Evolutionary conservation across 805 yeast species (phyloP).

Genomic region (Yamadazyma olivae): DNA sequence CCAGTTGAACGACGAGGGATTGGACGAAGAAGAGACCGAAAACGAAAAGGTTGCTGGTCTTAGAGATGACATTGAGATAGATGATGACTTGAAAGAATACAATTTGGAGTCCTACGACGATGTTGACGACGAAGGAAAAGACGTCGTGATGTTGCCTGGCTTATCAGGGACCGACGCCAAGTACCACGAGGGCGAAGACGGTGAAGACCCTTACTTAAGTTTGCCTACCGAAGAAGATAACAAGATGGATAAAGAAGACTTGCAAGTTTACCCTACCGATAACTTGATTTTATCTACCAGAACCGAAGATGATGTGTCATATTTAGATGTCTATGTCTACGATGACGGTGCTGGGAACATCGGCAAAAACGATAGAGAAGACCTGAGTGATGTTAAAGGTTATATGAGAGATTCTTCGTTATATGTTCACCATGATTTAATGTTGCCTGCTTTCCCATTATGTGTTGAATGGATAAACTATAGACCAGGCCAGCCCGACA

Average conservation of each 20-base stretch:
- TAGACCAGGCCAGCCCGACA: conserved; percentile 48
- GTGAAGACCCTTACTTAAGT: conserved; percentile 59
- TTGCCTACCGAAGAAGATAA: conserved; percentile 62
- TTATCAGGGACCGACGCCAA: conserved; percentile 56
- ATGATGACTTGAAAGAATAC: conserved; percentile 85
- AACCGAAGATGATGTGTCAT: conserved; percentile 94
- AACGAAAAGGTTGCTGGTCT: conserved; percentile 17
- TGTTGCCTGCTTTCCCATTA: conserved; percentile 96
- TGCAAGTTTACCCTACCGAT: conserved; percentile 86
- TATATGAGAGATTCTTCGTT: conserved; percentile 68
- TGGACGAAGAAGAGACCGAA: conserved; percentile 39
- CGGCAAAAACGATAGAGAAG: conserved; percentile 66
- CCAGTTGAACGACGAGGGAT: conserved; percentile 69
- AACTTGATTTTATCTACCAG: conserved; percentile 86
- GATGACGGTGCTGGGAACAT: conserved; percentile 93
- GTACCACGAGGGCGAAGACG: conserved; percentile 46
- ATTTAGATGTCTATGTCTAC: conserved; percentile 88
- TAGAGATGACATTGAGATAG: conserved; percentile 57
- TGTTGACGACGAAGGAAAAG: conserved; percentile 58
- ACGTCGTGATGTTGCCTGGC: conserved; percentile 70
- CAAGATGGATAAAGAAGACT: conserved; percentile 77
- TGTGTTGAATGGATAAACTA: conserved; percentile 94
- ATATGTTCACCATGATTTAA: conserved; percentile 93
- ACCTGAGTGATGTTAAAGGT: conserved; percentile 76
- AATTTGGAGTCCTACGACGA: conserved; percentile 85